phyloP scores from a whole-genome alignment of 768 basidiomycete genomes.

The Psilocybe subaeruginosa region DNA sequence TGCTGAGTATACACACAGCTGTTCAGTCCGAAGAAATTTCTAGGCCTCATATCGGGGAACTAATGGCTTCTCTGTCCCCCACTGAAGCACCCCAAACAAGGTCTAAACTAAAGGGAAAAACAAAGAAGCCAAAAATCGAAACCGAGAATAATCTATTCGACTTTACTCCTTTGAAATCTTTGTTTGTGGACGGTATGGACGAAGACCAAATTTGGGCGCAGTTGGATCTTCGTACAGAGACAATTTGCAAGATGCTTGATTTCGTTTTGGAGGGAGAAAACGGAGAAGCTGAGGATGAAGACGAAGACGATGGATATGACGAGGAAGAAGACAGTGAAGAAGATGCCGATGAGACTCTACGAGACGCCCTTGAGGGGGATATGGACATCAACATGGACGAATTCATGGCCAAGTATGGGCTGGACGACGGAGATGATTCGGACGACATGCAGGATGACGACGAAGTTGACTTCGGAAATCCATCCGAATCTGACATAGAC shows the following conservation, averaged over 20 bases:
- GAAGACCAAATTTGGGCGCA: constrained; percentile 94
- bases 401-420: constrained; percentile 29
- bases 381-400: constrained; percentile 37
- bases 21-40: constrained; percentile 70
- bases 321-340: constrained; percentile 32
- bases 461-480: neutral
- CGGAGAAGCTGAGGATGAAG: constrained; percentile 39
- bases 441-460: constrained; percentile 21
- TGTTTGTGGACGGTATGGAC: constrained; percentile 81
- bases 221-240: constrained; percentile 78
- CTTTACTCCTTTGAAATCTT: constrained; percentile 73
- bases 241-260: constrained; percentile 71
- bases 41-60: constrained; percentile 59
- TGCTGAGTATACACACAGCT: constrained; percentile 43
- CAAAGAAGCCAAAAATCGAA: constrained; percentile 40
- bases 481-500: constrained; percentile 14
- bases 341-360: constrained; percentile 31
- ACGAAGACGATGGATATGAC: constrained; percentile 31
- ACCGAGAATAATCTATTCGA: constrained; percentile 38
- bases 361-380: constrained; percentile 33
- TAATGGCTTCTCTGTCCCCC: constrained; percentile 72
- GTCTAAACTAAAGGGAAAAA: constrained; percentile 56
- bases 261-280: constrained; percentile 59
- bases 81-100: constrained; percentile 74
- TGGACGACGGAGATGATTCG: constrained; percentile 27